Evolutionary conservation across 2,329 filamentous ascomycete genomes (phyloP), one percentile per base, ranked within the genome.

Genomic region (Lecanicillium sp.): DNA sequence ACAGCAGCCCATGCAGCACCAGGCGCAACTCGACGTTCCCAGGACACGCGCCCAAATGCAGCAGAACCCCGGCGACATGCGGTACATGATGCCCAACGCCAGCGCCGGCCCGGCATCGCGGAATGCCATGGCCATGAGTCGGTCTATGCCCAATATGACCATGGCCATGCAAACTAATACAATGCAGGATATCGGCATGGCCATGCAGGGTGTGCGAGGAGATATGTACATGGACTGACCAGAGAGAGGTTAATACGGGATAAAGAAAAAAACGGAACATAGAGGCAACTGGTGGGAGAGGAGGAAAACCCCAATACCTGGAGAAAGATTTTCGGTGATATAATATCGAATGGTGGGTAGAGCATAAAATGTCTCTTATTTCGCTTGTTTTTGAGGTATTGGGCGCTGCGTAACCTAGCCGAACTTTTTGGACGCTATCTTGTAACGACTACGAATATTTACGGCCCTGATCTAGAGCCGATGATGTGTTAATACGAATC

Each of bases 161-260:
- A 62, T 68, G 52, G 59, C 65, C 2, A 66, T 73, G 60, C 68
- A 67, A 48, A 61, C 60, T 9, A 65, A 58, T 51, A 55, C 58
- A n/a, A 58, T 69, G 58, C 70, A 71, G 12, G 72, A 74, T 36
- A 68, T 75, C 60, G 60, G 63, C 51, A 64, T 74, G 58, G 62
- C 66, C 10, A 72, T 75, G 61, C 68, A 72, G 49, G 67, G 68
- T 26, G 66, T 73, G 29, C 66, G 68, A 39, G 64, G 66, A 33
- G 74, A 77, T 48, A 75, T 79, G 71, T 78, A 74, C 56, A 71
- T 77, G 68, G 73, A 75, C 54, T 75, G 62, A 60, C 43, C 52
- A 1, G 24, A n/a, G n/a, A 21, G 21, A 10, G 14, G 8, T 17
- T 8, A 32, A n/a, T 9, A 26, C 20, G n/a, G 19, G 19, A 32